Percentiles rank a stretch among this genome's conserved stretches.
These are phyloP conservation scores for Silene noctiflora DNA, from an alignment of 179 eudicot genomes.

Conservation along the genomic window DNA sequence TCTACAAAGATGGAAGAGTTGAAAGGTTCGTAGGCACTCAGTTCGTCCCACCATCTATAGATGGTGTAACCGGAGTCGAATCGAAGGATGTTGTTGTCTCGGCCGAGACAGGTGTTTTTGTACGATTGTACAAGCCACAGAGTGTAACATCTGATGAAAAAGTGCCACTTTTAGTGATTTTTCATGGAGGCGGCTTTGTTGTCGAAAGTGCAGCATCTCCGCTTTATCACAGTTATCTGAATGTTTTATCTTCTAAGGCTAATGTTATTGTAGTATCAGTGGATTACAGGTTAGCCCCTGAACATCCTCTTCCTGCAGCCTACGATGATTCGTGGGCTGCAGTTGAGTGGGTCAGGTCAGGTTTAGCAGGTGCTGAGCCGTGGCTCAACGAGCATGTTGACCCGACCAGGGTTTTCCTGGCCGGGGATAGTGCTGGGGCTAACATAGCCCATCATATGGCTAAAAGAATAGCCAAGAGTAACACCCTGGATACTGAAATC, in stretches of 20 bases:
- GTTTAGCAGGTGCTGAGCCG: slow-evolving; percentile 17
- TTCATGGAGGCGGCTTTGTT: slow-evolving; percentile 46
- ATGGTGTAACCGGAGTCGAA: slow-evolving; percentile 29
- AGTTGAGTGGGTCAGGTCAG: slow-evolving; percentile 30
- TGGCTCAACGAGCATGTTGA: slow-evolving; percentile 33
- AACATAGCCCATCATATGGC: slow-evolving; percentile 41
- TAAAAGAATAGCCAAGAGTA: slow-evolving; percentile 17
- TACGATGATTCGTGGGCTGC: slow-evolving; percentile 44
- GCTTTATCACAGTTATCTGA: slow-evolving; percentile 21
- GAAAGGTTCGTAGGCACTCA: slow-evolving; percentile 19
- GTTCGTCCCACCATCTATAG: slow-evolving; percentile 21
- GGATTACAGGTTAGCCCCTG: slow-evolving; percentile 42
- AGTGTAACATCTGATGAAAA: slow-evolving; percentile 15
- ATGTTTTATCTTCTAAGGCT: slow-evolving; percentile 25
- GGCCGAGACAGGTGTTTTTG: slow-evolving; percentile 15
- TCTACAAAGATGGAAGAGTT: slow-evolving; percentile 33
- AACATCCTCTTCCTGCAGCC: slow-evolving; percentile 30
- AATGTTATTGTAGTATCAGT: slow-evolving; percentile 36
- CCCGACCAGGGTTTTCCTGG: slow-evolving; percentile 28
- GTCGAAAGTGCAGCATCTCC: slow-evolving; percentile 29
- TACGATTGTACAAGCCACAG: slow-evolving; percentile 37
- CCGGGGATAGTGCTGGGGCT: slow-evolving; percentile 45
- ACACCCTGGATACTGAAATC: slow-evolving; percentile 14
- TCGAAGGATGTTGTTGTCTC: slow-evolving; percentile 31
- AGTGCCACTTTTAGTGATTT: slow-evolving; percentile 34